Base-by-base conservation (phyloP, 1,284 basidiomycete species). In the Marasmius sp. region DNA sequence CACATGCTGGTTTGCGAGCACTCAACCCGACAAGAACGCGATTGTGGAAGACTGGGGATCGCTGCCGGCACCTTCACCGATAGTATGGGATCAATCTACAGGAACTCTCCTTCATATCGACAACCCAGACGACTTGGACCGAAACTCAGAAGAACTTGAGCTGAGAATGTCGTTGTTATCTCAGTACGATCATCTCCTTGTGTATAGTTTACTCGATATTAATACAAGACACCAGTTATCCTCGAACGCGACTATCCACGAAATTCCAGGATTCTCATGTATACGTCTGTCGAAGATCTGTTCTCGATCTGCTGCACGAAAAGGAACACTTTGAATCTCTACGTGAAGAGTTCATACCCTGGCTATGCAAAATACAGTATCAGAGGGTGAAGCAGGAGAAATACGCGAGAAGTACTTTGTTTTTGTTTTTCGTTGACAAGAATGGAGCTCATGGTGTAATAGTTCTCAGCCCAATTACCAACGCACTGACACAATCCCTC, bases 341-440 rank as follows among this genome's bases (percentile, higher is more conserved):
- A 62, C 80, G 89, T 58, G 92, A 95, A 72, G 93, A 96, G 66
- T 92, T 96, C 68, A 75, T 97, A 7, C 94, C 94, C 0, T 96
- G 93, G 92, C 72, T 96, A 50, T 90, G 93, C 76, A 94, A 93
- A 72, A 79, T 92, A 7, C 90, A 92, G 63, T 94, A 94, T 67
- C 87, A 89, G 60, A 75, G 78, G 10, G 78, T 80, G 8, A 87
- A 85, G 67, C 78, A 79, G 63, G 75, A 73, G 51, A 89, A 86
- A 74, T 91, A 91, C 66, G 81, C 77, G 33, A 71, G 74, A 60
- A 73, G 88, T 88, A 67, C 58, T 65, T 6, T 38, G 33, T 36
- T 37, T 38, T 14, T 22, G 63, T 39, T 55, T 38, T 20, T 59
- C 16, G 36, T 58, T 60, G 54, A 62, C 58, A 14, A 56, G 41